Conservation (phyloP, 1,284 basidiomycete species). For the Cutaneotrichosporon cutaneum region DNA sequence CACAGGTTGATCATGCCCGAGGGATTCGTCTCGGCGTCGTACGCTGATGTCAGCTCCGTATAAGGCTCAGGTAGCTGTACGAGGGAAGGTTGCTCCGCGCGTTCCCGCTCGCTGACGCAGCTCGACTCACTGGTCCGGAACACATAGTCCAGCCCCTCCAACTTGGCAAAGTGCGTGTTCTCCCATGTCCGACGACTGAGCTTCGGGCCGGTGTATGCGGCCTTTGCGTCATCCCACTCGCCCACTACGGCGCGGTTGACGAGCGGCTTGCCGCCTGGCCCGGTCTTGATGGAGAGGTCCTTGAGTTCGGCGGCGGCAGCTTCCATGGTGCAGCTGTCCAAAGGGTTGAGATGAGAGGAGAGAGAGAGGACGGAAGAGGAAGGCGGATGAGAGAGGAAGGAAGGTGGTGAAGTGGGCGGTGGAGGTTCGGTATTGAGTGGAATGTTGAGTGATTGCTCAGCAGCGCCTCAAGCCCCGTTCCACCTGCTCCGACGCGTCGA, state of each 20-base stretch:
- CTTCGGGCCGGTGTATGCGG: slow-evolving; percentile 16
- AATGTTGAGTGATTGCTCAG: neutral
- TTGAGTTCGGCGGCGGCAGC: neutral
- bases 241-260: slow-evolving; percentile 13
- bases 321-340: neutral
- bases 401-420: neutral
- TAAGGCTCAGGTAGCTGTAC: neutral
- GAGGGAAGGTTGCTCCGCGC: neutral
- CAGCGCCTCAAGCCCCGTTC: neutral
- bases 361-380: neutral
- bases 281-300: neutral
- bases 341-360: neutral
- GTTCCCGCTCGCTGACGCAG: neutral
- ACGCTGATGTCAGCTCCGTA: slow-evolving; percentile 12
- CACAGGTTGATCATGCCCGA: slow-evolving; percentile 23
- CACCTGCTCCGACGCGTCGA: too few relatives aligned
- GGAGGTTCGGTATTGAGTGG: too few relatives aligned
- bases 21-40: slow-evolving; percentile 18
- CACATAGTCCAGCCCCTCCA: slow-evolving; percentile 20
- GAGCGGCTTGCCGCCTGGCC: slow-evolving; percentile 3
- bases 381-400: neutral
- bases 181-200: slow-evolving; percentile 11
- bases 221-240: slow-evolving; percentile 16
- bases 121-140: slow-evolving; percentile 16
- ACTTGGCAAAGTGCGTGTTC: neutral